A percentile compares a stretch with the other conserved stretches of the same genome.
Evolutionary conservation across 176 grass and related monocot genomes (phyloP).

Genomic region (Aegilops sharonensis): DNA sequence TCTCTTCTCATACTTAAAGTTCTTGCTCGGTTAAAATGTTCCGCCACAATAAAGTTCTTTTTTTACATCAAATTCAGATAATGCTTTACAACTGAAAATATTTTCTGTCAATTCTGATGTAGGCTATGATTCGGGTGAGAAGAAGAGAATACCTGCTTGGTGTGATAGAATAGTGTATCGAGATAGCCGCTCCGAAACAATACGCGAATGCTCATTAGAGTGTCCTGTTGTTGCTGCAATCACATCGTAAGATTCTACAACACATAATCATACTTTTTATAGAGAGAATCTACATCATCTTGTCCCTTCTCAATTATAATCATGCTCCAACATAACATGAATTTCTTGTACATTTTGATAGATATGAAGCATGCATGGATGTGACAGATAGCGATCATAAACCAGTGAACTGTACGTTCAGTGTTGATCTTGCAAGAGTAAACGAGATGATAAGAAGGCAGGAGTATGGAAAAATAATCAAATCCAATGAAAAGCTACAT

Average conservation of each 20-base stretch:
- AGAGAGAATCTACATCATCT: background rate
- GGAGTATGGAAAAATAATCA: conserved; percentile 66
- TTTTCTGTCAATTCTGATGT: conserved; percentile 27
- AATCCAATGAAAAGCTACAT: conserved; percentile 51
- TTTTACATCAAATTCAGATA: background rate
- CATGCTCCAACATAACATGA: conserved; percentile 11
- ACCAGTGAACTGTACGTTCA: conserved; percentile 89
- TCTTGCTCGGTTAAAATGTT: conserved; percentile 8
- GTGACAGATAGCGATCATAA: conserved; percentile 96
- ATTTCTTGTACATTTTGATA: conserved; percentile 28
- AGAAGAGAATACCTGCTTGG: conserved; percentile 98
- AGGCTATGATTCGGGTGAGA: conserved; percentile 98
- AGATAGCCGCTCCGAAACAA: conserved; percentile 67
- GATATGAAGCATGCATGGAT: conserved; percentile 96
- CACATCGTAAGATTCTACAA: conserved; percentile 57
- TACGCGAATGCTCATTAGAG: conserved; percentile 73
- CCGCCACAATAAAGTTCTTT: background rate
- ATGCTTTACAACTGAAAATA: conserved; percentile 24
- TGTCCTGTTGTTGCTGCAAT: conserved; percentile 89
- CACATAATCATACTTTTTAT: background rate
- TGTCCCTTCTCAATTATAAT: conserved; percentile 8
- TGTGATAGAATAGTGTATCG: conserved; percentile 97
- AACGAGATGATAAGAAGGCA: conserved; percentile 76
- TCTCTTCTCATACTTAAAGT: conserved; percentile 1
- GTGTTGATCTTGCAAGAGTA: conserved; percentile 76